phyloP scores from a whole-genome alignment of 371 early-diverging fungal genomes.

The Funneliformis caledonium region DNA sequence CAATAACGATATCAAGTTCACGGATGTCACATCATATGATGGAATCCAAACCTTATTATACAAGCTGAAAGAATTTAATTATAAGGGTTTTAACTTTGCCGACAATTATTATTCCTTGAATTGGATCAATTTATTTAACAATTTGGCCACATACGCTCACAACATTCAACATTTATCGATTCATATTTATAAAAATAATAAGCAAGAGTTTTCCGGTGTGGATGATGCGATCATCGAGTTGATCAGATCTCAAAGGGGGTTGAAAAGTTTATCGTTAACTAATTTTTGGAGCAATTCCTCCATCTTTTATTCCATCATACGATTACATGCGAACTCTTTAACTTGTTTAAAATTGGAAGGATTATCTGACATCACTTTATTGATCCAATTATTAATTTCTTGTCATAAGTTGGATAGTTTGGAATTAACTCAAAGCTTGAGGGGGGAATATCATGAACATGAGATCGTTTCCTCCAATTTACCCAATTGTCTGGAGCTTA shows the following conservation, averaged over 20 bases:
- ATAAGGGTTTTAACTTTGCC: too few relatives aligned
- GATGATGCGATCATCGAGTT: not conserved
- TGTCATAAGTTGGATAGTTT: not conserved
- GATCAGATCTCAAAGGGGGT: not conserved
- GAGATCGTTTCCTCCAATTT: too few relatives aligned
- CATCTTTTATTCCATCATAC: not conserved
- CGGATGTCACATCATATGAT: not conserved
- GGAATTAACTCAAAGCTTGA: not conserved
- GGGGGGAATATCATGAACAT: not conserved
- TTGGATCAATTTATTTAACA: not conserved
- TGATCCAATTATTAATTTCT: too few relatives aligned
- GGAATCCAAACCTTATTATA: not conserved
- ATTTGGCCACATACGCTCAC: not conserved
- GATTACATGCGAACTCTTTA: not conserved
- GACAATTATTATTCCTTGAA: not conserved
- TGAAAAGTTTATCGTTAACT: not conserved
- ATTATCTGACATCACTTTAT: not conserved
- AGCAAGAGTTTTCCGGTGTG: not conserved
- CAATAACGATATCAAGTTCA: not conserved
- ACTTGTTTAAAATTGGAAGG: not conserved
- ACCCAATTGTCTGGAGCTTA: not conserved
- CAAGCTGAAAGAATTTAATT: not conserved
- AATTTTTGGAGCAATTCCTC: not conserved
- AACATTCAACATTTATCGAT: not conserved
- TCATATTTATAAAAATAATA: not conserved